Conservation (phyloP, 108 stramenopile genomes). For the Discostella pseudostelligera region DNA sequence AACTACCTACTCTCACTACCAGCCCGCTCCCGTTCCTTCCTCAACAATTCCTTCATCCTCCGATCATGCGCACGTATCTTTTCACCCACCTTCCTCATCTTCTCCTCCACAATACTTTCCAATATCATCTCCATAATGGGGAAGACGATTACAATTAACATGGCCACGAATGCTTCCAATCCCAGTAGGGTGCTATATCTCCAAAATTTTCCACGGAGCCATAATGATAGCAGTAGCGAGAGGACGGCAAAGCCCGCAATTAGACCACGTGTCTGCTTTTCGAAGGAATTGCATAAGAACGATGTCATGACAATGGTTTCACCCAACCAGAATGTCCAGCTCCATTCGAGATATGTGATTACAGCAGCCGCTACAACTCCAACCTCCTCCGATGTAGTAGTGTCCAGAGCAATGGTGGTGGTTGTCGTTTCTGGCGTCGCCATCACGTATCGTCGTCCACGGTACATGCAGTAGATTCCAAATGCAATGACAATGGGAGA, state of each 20-base stretch:
- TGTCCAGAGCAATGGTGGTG: not conserved
- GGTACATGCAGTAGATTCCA: slow-evolving; percentile 76
- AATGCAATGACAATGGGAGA: slow-evolving; percentile 62
- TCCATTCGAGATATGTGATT: slow-evolving; percentile 26
- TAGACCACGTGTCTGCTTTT: slow-evolving; percentile 9
- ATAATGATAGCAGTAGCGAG: slow-evolving; percentile 50
- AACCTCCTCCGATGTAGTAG: not conserved
- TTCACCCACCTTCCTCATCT: slow-evolving; percentile 79
- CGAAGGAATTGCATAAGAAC: slow-evolving; percentile 73
- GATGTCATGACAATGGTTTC: slow-evolving; percentile 76
- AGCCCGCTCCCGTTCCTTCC: slow-evolving; percentile 8
- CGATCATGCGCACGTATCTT: slow-evolving; percentile 74
- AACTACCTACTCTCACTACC: too few relatives aligned
- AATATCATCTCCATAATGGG: slow-evolving; percentile 86
- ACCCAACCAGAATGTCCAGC: slow-evolving; percentile 65
- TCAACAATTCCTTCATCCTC: slow-evolving; percentile 54
- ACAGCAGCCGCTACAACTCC: slow-evolving; percentile 2
- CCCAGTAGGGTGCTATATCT: slow-evolving; percentile 65
- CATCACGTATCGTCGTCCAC: slow-evolving; percentile 33
- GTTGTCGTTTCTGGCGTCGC: not conserved
- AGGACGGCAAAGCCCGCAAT: slow-evolving; percentile 34
- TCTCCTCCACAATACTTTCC: slow-evolving; percentile 82
- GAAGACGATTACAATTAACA: slow-evolving; percentile 76
- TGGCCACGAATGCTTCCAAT: slow-evolving; percentile 62
- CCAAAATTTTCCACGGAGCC: slow-evolving; percentile 81